phyloP scores from a whole-genome alignment of 345 rosid species.

The Luvunga scandens region DNA sequence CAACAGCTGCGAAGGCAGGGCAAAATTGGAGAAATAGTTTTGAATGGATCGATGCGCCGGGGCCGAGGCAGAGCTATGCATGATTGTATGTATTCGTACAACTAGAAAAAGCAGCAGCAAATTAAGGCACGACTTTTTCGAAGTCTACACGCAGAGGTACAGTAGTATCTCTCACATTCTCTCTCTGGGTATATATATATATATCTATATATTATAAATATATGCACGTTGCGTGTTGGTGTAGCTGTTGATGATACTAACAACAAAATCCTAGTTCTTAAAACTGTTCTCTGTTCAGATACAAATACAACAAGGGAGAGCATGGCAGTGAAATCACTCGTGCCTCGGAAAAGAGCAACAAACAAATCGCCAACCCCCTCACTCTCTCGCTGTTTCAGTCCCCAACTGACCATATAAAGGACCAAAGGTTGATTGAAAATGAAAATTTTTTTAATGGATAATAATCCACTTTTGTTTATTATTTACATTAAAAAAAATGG shows the following conservation, averaged over 20 bases:
- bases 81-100: neutral
- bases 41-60: neutral
- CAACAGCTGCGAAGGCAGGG: neutral
- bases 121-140: neutral
- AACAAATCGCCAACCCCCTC: neutral
- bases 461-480: neutral
- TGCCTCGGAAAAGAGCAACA: conserved; percentile 29
- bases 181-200: neutral
- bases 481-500: neutral
- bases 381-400: neutral
- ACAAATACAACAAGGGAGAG: conserved; percentile 10
- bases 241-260: conserved; percentile 11
- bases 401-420: neutral
- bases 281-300: conserved; percentile 16
- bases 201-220: too few species aligned
- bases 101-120: neutral
- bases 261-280: conserved; percentile 16
- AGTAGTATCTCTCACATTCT: neutral
- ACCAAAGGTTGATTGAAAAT: neutral
- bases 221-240: neutral
- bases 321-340: conserved; percentile 1
- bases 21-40: neutral
- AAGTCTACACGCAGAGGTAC: neutral
- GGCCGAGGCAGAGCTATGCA: too few species aligned
- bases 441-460: neutral